A percentile compares a stretch with the other conserved stretches of the same genome.
Conservation (phyloP, 352 stramenopile genomes). For the Phytophthora citricola region DNA sequence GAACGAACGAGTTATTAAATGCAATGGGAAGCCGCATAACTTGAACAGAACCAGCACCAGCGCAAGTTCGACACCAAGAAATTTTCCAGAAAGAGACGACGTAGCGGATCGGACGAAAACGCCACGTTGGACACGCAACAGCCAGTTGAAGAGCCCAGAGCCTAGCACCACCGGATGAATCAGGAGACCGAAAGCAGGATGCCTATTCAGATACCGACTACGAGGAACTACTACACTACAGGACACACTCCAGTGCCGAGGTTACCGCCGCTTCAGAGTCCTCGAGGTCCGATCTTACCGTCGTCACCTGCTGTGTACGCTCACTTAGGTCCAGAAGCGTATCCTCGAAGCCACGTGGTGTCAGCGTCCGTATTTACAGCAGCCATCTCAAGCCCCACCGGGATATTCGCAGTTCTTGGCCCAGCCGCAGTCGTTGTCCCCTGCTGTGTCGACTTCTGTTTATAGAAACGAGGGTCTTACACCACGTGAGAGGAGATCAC, state of each 20-base stretch:
- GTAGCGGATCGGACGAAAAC: constrained; percentile 38
- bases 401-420: constrained; percentile 43
- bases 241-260: constrained; percentile 5
- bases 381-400: constrained; percentile 2
- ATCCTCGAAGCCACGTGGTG: constrained; percentile 13
- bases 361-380: background rate
- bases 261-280: constrained; percentile 24
- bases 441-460: background rate
- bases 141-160: constrained; percentile 2
- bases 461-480: constrained; percentile 5
- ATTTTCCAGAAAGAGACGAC: constrained; percentile 59
- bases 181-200: background rate
- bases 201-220: constrained; percentile 9
- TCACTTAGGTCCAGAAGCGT: constrained; percentile 6
- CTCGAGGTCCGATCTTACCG: constrained; percentile 11
- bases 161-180: constrained; percentile 16
- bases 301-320: constrained; percentile 4
- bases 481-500: constrained; percentile 1
- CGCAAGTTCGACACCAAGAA: constrained; percentile 87
- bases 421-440: constrained; percentile 9
- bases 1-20: constrained; percentile 80
- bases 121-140: constrained; percentile 1
- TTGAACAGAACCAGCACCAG: constrained; percentile 13
- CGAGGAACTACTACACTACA: constrained; percentile 13
- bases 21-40: constrained; percentile 82